Base-by-base conservation (phyloP, 495 filamentous ascomycete genomes). In the Choiromyces venosus region DNA sequence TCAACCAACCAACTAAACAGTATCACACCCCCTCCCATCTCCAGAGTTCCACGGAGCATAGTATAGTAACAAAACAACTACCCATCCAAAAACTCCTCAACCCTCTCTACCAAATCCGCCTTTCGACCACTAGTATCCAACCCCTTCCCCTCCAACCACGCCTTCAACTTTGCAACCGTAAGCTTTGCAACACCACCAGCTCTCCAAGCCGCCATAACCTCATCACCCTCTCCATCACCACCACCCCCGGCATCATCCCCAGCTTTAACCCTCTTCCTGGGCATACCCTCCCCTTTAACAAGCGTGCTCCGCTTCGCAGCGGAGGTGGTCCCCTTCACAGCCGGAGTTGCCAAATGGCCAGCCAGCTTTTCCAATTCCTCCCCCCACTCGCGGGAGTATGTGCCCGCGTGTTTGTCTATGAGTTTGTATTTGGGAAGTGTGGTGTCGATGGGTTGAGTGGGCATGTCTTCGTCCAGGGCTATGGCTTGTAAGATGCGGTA, bases 401-500 rank as follows among this genome's bases (percentile, higher is more conserved):
- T 85, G 1, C 93, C 93, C 3, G 91, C 90, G 33, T 96, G 87
- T 83, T 96, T 97, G 81, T 95, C 86, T 61, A 99, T 97, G 73
- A 92, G 89, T 72, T 81, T 86, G 82, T 91, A 93, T 75, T 91
- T 94, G 0, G 96, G 96, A 1, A 91, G 76, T 0, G 94, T 98
- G 69, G 91, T 90, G 79, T 99, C 96, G 40, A 94, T 89, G 1
- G 89, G 86, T 65, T 87, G 84, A 37, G 91, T 90, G 0, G 96
- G 96, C 29, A 94, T 82, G 67, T 97, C 95, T 80, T 99, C 96
- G 39, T 97, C 93, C 18, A 99, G 83, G 1, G 96, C 96, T 65
- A 97, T 86, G 7, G 92, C 92, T 82, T 99, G 96, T 5, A 99
- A 84, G 61, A 98, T 94, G 65, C 90, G 90, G 83, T 98, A 99